These are phyloP conservation scores for Trichosporon sp. DNA, from an alignment of 1,284 basidiomycete species.

Conservation along the genomic window DNA sequence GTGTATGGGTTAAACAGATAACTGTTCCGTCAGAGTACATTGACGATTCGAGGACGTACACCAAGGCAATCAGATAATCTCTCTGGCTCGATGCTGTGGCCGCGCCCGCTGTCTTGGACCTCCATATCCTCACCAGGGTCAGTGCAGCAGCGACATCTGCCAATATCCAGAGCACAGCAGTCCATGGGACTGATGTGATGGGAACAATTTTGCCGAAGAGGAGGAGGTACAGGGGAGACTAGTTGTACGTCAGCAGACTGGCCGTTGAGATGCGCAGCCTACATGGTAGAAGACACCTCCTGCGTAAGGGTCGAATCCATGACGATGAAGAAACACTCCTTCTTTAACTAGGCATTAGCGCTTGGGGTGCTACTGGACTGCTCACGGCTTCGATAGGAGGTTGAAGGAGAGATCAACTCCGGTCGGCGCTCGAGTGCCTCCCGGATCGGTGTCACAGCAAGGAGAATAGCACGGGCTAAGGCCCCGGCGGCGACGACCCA, in stretches of 20 bases:
- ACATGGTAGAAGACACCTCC: conserved; percentile 81
- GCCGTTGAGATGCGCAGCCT: conserved; percentile 28
- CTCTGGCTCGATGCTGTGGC: conserved; percentile 4
- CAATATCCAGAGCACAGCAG: conserved; percentile 64
- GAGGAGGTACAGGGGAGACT: conserved; percentile 78
- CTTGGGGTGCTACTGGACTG: background rate
- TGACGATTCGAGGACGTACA: conserved; percentile 51
- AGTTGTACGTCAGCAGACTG: background rate
- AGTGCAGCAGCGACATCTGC: conserved; percentile 63
- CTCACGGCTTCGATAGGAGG: conserved; percentile 55
- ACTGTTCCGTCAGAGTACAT: conserved; percentile 48
- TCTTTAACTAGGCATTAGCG: conserved; percentile 62
- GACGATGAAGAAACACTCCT: conserved; percentile 68
- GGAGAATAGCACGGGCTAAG: conserved; percentile 30
- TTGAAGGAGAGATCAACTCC: conserved; percentile 74
- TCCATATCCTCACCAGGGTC: conserved; percentile 49
- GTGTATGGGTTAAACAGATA: conserved; percentile 86
- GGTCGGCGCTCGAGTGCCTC: conserved; percentile 51
- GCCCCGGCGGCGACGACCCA: conserved; percentile 9
- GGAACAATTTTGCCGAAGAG: conserved; percentile 64
- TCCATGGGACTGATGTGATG: conserved; percentile 49
- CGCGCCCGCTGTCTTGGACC: background rate
- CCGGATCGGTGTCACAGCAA: conserved; percentile 25
- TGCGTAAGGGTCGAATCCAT: conserved; percentile 74
- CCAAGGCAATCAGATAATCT: conserved; percentile 51